A percentile compares a stretch with the other conserved stretches of the same genome.
Conservation (phyloP, 2,329 filamentous ascomycete genomes). For the Pestalotiopsis sp. region DNA sequence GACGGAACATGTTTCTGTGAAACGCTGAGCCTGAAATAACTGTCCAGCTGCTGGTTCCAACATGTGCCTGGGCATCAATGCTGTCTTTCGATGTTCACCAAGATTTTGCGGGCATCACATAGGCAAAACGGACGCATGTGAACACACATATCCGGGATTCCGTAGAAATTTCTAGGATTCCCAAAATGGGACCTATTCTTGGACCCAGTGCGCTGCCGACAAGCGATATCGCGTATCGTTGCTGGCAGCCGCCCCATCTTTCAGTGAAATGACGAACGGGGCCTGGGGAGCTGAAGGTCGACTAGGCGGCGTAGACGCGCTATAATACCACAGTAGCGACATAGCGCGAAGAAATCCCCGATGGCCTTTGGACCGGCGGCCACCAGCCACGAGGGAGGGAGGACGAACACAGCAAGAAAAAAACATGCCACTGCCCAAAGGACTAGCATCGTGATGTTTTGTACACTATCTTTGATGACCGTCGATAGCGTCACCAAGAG, state of each 20-base stretch:
- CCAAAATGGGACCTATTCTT: too few relatives aligned
- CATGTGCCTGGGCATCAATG: not conserved
- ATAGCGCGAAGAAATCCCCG: not conserved
- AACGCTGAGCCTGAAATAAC: constrained; percentile 5
- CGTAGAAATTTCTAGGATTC: too few relatives aligned
- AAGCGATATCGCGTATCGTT: not conserved
- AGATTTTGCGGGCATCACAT: not conserved
- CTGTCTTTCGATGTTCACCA: not conserved
- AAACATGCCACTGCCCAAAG: not conserved
- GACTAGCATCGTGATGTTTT: not conserved
- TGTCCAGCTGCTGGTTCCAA: not conserved
- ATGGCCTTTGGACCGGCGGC: not conserved
- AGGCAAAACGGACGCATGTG: not conserved
- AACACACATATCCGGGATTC: too few relatives aligned
- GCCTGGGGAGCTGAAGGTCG: not conserved
- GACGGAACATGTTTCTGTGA: constrained; percentile 6
- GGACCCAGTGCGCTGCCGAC: not conserved
- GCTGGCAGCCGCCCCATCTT: not conserved
- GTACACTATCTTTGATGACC: not conserved
- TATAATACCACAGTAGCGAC: not conserved
- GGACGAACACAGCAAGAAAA: too few relatives aligned
- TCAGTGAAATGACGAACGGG: not conserved
- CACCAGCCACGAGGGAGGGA: not conserved
- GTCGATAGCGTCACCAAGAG: not conserved
- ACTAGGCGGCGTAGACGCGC: not conserved